Conservation (phyloP, 2,329 filamentous ascomycete genomes). For the Apiospora sp. region DNA sequence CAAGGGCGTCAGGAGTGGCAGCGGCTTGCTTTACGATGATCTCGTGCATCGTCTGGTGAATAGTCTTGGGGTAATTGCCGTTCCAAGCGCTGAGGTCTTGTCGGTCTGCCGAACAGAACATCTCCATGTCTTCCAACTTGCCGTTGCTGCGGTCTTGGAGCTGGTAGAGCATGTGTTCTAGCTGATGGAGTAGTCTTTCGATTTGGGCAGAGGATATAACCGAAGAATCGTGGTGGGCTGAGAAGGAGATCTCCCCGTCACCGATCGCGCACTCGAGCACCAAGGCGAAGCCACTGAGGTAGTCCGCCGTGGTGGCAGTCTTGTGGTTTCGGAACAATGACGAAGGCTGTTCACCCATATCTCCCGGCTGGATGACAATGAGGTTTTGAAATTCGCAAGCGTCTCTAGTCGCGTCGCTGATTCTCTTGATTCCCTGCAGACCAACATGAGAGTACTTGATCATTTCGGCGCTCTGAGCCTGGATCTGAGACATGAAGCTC, state of each 20-base stretch:
- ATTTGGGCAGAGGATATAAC: background rate
- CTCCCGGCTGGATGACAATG: constrained; percentile 21
- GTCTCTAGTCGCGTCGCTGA: background rate
- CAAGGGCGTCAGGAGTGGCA: background rate
- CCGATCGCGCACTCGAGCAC: background rate
- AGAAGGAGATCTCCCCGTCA: constrained; percentile 21
- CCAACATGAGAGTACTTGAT: constrained; percentile 15
- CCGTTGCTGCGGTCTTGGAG: constrained; percentile 1
- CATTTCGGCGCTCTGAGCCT: constrained; percentile 20
- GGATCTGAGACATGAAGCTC: constrained; percentile 49
- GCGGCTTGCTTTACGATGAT: background rate
- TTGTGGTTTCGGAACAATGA: constrained; percentile 5
- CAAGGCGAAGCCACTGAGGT: background rate
- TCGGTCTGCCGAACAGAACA: constrained; percentile 25
- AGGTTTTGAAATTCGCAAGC: constrained; percentile 23
- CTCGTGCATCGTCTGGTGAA: constrained; percentile 11
- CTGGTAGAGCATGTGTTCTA: background rate
- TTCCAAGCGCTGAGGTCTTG: constrained; percentile 22
- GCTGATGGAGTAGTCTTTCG: background rate
- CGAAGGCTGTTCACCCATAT: constrained; percentile 25
- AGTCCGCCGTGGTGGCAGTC: constrained; percentile 5
- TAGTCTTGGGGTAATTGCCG: constrained; percentile 10
- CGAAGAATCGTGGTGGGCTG: constrained; percentile 9
- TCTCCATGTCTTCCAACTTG: constrained; percentile 9
- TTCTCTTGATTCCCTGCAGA: constrained; percentile 4